Evolutionary conservation across 177 flowering plant species (phyloP).

Genomic region (Vitis hybrid): DNA sequence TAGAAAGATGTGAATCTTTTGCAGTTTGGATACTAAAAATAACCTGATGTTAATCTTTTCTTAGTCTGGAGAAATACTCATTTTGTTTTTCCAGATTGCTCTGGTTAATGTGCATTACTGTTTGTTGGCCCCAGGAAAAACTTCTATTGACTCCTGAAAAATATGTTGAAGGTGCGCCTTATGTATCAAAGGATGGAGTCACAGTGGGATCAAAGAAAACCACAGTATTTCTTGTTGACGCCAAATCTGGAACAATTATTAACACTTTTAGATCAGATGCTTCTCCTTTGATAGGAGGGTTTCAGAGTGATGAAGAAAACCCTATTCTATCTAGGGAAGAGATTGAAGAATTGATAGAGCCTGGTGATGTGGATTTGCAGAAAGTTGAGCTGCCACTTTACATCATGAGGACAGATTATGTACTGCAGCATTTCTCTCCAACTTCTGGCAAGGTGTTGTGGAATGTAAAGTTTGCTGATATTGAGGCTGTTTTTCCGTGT

Average conservation of each 20-base stretch:
- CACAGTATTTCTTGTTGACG: slow-evolving; percentile 22
- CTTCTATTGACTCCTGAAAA: slow-evolving; percentile 13
- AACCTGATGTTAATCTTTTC: no score
- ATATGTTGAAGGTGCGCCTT: slow-evolving; percentile 16
- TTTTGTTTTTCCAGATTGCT: no score
- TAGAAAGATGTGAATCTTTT: not conserved
- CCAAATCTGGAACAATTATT: slow-evolving; percentile 20
- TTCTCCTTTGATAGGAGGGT: slow-evolving; percentile 5
- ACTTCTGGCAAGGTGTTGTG: slow-evolving; percentile 16
- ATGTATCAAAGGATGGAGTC: slow-evolving; percentile 19
- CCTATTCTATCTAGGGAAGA: not conserved
- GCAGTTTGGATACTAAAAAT: no score
- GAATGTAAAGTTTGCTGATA: slow-evolving; percentile 26
- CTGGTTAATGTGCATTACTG: not conserved
- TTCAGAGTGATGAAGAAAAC: slow-evolving; percentile 3
- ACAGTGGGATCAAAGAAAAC: slow-evolving; percentile 19
- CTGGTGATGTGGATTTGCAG: not conserved
- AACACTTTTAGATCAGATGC: slow-evolving; percentile 9
- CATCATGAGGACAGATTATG: slow-evolving; percentile 29
- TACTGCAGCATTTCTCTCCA: slow-evolving; percentile 10
- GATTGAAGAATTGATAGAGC: slow-evolving; percentile 7
- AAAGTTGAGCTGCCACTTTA: slow-evolving; percentile 9
- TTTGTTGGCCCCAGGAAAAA: slow-evolving; percentile 6
- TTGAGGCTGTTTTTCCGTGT: slow-evolving; percentile 24
- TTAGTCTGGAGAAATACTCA: no score